A percentile compares a stretch with the other conserved stretches of the same genome.
phyloP scores from a whole-genome alignment of 192 early-diverging fungal species.

The Gaertneriomyces sp. region DNA sequence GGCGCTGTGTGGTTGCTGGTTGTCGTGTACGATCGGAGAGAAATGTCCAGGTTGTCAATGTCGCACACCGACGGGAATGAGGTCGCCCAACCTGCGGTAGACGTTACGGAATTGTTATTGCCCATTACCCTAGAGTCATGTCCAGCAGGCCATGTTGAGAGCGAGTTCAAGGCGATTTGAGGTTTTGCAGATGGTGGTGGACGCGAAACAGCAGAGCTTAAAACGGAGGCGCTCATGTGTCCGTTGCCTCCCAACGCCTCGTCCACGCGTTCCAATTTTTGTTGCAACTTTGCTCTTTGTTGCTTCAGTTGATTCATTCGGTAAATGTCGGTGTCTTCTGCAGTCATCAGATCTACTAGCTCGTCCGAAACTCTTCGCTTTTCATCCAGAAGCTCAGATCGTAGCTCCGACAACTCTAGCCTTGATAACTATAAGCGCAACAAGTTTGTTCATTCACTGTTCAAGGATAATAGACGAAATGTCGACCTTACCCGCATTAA shows the following conservation, averaged over 20 bases:
- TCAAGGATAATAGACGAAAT: too few relatives aligned
- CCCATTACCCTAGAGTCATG: too few relatives aligned
- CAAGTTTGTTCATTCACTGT: neutral
- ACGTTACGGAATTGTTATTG: too few relatives aligned
- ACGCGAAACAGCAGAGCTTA: neutral
- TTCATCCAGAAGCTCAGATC: slow-evolving; percentile 8
- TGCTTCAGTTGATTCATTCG: slow-evolving; percentile 1
- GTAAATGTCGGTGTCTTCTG: neutral
- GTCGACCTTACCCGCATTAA: neutral
- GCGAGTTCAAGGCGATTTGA: neutral
- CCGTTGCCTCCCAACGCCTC: neutral
- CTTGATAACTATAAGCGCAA: slow-evolving; percentile 4
- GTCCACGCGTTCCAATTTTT: neutral
- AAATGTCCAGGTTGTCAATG: too few relatives aligned
- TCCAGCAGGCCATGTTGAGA: neutral
- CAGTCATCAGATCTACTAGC: slow-evolving; percentile 13
- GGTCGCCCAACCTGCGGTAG: too few relatives aligned
- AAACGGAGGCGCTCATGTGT: neutral
- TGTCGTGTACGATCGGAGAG: too few relatives aligned
- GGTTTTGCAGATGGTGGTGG: neutral
- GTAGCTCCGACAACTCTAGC: slow-evolving; percentile 2
- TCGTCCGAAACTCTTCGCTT: slow-evolving; percentile 14
- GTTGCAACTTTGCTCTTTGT: neutral
- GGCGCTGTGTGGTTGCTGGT: too few relatives aligned
- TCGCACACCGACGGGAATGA: too few relatives aligned